Conservation (phyloP, 306 rosid species). For the Medicago truncatula region DNA sequence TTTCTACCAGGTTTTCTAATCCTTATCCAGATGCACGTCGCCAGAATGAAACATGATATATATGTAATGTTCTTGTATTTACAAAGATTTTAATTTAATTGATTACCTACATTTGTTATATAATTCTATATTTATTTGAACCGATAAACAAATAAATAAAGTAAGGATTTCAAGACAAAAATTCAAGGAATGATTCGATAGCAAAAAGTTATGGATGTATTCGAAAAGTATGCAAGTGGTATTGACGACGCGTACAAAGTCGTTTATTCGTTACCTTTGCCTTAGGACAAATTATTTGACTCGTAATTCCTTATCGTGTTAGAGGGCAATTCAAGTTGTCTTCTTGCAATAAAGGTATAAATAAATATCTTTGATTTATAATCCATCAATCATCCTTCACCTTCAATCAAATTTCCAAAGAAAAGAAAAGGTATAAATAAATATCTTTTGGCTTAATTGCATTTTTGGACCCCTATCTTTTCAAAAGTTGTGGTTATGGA, state of each 20-base stretch:
- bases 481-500: too few relatives aligned
- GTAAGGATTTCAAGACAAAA: not conserved
- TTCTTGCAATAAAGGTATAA: not conserved
- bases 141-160: slow-evolving; percentile 2
- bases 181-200: slow-evolving; percentile 14
- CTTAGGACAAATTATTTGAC: slow-evolving; percentile 31
- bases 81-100: not conserved
- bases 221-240: slow-evolving; percentile 36
- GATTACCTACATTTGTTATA: slow-evolving; percentile 13
- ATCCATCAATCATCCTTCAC: too few relatives aligned
- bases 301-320: slow-evolving; percentile 21
- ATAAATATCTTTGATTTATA: not conserved
- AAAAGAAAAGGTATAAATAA: too few relatives aligned
- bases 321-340: slow-evolving; percentile 14
- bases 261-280: slow-evolving; percentile 33
- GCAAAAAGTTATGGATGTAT: slow-evolving; percentile 1
- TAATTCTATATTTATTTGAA: not conserved
- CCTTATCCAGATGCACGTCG: slow-evolving; percentile 38
- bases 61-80: not conserved
- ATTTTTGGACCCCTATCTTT: too few relatives aligned
- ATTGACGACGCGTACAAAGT: not conserved
- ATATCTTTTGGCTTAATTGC: too few relatives aligned
- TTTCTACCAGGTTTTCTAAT: slow-evolving; percentile 61
- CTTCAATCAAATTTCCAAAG: too few relatives aligned
- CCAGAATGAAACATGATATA: slow-evolving; percentile 29